phyloP scores from a whole-genome alignment of 805 yeast genomes.

The Hanseniaspora singularis region DNA sequence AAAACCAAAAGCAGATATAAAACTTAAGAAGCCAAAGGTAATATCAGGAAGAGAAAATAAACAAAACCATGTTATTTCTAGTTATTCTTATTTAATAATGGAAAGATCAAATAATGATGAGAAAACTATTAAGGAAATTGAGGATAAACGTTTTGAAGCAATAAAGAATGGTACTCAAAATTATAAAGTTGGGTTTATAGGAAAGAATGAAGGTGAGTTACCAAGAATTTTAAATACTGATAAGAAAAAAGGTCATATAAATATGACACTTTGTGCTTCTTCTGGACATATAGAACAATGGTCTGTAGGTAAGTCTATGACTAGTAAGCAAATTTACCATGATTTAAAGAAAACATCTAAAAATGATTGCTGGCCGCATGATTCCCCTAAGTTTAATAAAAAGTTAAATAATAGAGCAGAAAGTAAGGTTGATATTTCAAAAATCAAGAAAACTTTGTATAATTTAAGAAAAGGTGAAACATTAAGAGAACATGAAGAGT shows the following conservation, averaged over 20 bases:
- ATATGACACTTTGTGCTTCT: slow-evolving; percentile 65
- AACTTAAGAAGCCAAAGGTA: neutral
- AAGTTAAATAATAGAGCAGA: slow-evolving; percentile 20
- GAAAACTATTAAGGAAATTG: slow-evolving; percentile 33
- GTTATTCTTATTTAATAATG: slow-evolving; percentile 61
- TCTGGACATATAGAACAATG: slow-evolving; percentile 75
- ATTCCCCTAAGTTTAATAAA: slow-evolving; percentile 40
- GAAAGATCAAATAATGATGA: slow-evolving; percentile 43
- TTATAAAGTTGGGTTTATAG: slow-evolving; percentile 25
- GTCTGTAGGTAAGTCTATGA: slow-evolving; percentile 70
- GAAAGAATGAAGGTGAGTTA: slow-evolving; percentile 62
- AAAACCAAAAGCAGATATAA: neutral
- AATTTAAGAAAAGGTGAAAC: slow-evolving; percentile 2
- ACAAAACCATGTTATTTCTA: slow-evolving; percentile 56
- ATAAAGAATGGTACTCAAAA: slow-evolving; percentile 12
- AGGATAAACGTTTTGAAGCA: slow-evolving; percentile 28
- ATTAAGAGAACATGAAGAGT: neutral
- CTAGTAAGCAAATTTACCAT: slow-evolving; percentile 57
- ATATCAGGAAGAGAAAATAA: slow-evolving; percentile 64
- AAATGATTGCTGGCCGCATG: slow-evolving; percentile 82
- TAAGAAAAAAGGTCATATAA: slow-evolving; percentile 67
- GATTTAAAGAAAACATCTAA: slow-evolving; percentile 78
- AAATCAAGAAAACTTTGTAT: slow-evolving; percentile 3
- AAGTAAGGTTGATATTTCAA: neutral
- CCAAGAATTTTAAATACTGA: slow-evolving; percentile 38